Evolutionary conservation across 805 yeast species (phyloP).

Genomic region (Osmozyma mogii): DNA sequence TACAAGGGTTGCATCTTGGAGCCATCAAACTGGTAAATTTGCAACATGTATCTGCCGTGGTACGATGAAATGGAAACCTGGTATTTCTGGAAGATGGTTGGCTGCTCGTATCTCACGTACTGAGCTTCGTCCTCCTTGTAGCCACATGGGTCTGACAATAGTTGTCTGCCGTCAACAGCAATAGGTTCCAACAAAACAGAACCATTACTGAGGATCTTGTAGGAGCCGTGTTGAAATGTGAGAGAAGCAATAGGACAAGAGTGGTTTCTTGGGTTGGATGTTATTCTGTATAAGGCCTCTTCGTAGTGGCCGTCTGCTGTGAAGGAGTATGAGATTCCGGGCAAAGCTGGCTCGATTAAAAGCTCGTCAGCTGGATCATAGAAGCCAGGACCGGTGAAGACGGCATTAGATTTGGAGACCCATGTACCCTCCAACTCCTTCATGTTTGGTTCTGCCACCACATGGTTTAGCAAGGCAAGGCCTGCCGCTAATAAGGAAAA

Average conservation of each 20-base stretch:
- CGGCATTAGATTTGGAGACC: constrained; percentile 89
- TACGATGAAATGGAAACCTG: constrained; percentile 62
- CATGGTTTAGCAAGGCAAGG: constrained; percentile 8
- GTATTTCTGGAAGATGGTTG: constrained; percentile 50
- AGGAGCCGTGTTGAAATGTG: constrained; percentile 85
- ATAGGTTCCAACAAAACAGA: constrained; percentile 64
- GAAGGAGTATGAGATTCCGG: constrained; percentile 90
- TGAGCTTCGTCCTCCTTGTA: constrained; percentile 43
- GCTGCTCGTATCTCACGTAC: constrained; percentile 68
- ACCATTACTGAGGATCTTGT: constrained; percentile 56
- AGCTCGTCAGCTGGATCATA: constrained; percentile 95
- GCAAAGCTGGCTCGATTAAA: constrained; percentile 88
- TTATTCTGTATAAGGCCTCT: constrained; percentile 77
- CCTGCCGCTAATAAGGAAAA: no score
- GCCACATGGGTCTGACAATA: constrained; percentile 82
- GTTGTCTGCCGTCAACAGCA: constrained; percentile 86
- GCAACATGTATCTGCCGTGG: constrained; percentile 75
- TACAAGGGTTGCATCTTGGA: constrained; percentile 78
- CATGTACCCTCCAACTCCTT: constrained; percentile 76
- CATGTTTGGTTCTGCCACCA: constrained; percentile 28
- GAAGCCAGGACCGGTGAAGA: constrained; percentile 94
- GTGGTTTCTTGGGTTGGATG: constrained; percentile 65
- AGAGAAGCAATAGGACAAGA: constrained; percentile 77
- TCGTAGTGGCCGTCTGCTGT: constrained; percentile 89
- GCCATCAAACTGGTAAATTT: constrained; percentile 73